phyloP scores from a whole-genome alignment of 352 stramenopile genomes.

The Phytophthora ramorum region DNA sequence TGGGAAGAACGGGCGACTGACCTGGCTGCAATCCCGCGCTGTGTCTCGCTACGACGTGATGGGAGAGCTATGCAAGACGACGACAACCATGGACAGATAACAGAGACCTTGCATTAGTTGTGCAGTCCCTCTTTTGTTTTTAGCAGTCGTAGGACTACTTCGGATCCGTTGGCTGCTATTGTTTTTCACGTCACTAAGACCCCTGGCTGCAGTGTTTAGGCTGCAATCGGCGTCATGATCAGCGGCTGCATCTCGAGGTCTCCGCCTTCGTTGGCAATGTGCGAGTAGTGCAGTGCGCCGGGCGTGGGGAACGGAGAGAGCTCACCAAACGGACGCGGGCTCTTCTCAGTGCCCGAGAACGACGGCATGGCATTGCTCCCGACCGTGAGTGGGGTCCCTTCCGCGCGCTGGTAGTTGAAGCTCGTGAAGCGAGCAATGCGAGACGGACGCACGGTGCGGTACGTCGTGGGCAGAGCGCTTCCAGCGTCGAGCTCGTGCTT shows the following conservation, averaged over 20 bases:
- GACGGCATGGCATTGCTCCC: conserved; percentile 13
- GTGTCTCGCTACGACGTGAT: conserved; percentile 13
- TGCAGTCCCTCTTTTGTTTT: conserved; percentile 20
- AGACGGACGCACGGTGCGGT: conserved; percentile 34
- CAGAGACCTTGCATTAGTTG: background rate
- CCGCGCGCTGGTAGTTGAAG: conserved; percentile 33
- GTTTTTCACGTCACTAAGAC: conserved; percentile 10
- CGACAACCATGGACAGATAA: background rate
- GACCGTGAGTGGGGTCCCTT: conserved; percentile 25
- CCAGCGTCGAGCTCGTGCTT: conserved; percentile 14
- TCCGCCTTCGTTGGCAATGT: conserved; percentile 4
- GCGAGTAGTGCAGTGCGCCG: conserved; percentile 21
- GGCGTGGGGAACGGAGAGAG: conserved; percentile 14
- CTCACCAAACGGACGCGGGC: conserved; percentile 19
- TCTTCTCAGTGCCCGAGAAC: conserved; percentile 25
- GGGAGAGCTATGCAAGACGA: conserved; percentile 1
- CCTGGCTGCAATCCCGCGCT: conserved; percentile 8
- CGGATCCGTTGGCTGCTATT: background rate
- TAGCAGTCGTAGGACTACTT: conserved; percentile 21
- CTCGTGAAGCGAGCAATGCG: conserved; percentile 26
- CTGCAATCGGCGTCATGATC: conserved; percentile 31
- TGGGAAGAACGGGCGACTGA: conserved; percentile 23
- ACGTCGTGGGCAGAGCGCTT: conserved; percentile 16
- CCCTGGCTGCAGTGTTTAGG: conserved; percentile 11
- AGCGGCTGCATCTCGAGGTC: conserved; percentile 34